These are phyloP conservation scores for Gossypium davidsonii DNA, from an alignment of 441 rosid species.

Conservation along the genomic window DNA sequence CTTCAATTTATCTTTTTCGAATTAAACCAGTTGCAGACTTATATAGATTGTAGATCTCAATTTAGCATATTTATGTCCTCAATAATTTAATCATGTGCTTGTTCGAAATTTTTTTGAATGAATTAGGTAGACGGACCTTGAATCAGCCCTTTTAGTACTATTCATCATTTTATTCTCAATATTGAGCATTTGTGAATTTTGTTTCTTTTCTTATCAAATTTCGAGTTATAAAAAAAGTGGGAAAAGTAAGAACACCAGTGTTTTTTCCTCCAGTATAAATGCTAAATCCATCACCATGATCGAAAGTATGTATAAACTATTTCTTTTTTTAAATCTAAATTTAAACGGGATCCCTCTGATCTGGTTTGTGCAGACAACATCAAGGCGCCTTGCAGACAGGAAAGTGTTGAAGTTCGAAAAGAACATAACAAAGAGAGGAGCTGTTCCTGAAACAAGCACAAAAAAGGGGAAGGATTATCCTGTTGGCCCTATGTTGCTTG, in stretches of 20 bases:
- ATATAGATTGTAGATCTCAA: not conserved
- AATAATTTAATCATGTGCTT: not conserved
- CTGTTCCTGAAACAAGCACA: constrained; percentile 64
- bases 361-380: constrained; percentile 54
- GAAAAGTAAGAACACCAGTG: too few relatives aligned
- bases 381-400: constrained; percentile 73
- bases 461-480: constrained; percentile 84
- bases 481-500: constrained; percentile 75
- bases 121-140: not conserved
- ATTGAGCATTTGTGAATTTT: not conserved
- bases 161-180: not conserved
- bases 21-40: not conserved
- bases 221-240: too few relatives aligned
- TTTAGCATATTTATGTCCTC: not conserved
- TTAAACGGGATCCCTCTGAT: not conserved
- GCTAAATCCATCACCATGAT: not conserved
- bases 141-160: not conserved
- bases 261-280: too few relatives aligned
- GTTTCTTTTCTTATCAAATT: too few relatives aligned
- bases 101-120: not conserved
- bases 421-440: constrained; percentile 74
- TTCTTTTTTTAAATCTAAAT: not conserved
- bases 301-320: not conserved
- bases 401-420: constrained; percentile 72
- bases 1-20: not conserved